Base-by-base conservation (phyloP, 495 filamentous ascomycete genomes). In the Xylaria castorea region DNA sequence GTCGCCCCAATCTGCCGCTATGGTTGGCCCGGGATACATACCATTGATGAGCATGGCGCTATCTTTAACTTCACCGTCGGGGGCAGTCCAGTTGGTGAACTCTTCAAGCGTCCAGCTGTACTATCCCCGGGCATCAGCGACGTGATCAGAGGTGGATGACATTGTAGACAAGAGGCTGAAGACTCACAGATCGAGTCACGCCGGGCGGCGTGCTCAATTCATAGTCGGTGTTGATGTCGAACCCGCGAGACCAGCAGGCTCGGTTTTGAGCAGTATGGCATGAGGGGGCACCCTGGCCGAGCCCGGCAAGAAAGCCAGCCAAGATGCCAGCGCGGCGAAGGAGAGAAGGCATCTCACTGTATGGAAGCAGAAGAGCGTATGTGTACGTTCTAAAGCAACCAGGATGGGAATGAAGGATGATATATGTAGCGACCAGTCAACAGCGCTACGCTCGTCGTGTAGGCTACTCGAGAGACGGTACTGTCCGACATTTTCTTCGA, bases 1-100 rank as follows among this genome's bases (percentile, higher is more conserved):
- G 71, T 91, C 89, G 16, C 88, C 88, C 84, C 87, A 88, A 63
- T 89, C 83, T 1, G 87, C 88, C 71, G 87, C 83, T 66, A 92
- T 83, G 0, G 81, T 82, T n/a, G 90, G 90, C 0, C 87, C 85
- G 0, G 85, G 85, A 66, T 83, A 82, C 27, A 75, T 81, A 9
- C 48, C 77, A 74, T 76, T 73, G 25, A 69, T 48, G 44, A 48
- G 44, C 44, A 48, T 48, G 18, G 44, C 44, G 44, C 44, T 48
- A 3, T 1, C 16, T 3, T 48, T 48, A 20, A 48, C 44, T 14
- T 48, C 44, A 14, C 44, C 44, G 18, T 48, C 44, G 18, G 44
- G 18, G 5, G 44, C 44, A 18, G 18, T 48, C 44, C 44, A 48
- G 14, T 20, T 48, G 44, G 44, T 16, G 18, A 48, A 20, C 44